Base-by-base conservation (phyloP, 139 green algal genomes). In the Chlamydomonas incerta region DNA sequence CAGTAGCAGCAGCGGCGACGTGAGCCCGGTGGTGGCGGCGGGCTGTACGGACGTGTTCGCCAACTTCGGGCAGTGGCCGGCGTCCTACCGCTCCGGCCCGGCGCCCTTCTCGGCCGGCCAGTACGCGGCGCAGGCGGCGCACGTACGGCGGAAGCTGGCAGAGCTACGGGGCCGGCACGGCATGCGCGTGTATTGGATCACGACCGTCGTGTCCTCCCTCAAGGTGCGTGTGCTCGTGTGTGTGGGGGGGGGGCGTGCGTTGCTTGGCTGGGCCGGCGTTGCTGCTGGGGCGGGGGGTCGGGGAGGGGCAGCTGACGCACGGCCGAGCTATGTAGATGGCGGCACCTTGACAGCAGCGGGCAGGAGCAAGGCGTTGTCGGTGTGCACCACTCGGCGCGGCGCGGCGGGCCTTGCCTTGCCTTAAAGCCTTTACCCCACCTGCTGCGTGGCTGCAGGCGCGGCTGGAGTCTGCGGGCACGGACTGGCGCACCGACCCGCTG, bases 51-150 rank as follows among this genome's bases (percentile, higher is more conserved):
- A 85, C 47, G 46, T 85, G 13, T 11, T 85, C 0, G 79, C 57
- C 47, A 85, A 85, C 65, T 85, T 85, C 18, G 79, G 79, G 17
- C 79, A 85, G 47, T 85, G 79, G 79, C 79, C 79, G 28, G 66
- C 66, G 79, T 85, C 79, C 46, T 85, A 85, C 79, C 37, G 79
- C 60, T 6, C 77, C 18, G 77, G 77, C 6, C 29, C 63, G 6
- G 63, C 63, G 77, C 77, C 77, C 20, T 74, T 47, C 63, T 72
- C 55, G 33, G 35, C 63, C 3, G 41, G 34, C 29, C 37, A 66
- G 63, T 83, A 83, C 62, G 37, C 35, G 24, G 35, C 28, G 5
- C 63, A 83, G 77, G 29, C 74, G 63, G 23, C 71, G 63, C 37
- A 33, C 63, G 63, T 74, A 17, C 62, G 77, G 46, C 46, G 26